Evolutionary conservation across 2,329 filamentous ascomycete genomes (phyloP).

Genomic region (Colletotrichum sp.): DNA sequence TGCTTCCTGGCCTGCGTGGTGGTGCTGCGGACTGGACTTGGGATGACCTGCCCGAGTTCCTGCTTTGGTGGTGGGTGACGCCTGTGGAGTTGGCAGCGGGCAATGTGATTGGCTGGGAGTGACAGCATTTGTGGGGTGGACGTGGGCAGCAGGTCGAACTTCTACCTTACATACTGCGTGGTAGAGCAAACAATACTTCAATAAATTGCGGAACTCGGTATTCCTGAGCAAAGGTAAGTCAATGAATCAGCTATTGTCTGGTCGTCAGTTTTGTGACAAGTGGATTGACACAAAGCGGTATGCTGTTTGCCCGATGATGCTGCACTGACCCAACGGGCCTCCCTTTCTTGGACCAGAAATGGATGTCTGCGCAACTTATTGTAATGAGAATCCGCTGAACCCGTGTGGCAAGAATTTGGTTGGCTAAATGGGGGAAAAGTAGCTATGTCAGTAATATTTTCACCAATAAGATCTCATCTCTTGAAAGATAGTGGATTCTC

Average conservation of each 20-base stretch:
- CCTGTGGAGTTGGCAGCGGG: neutral
- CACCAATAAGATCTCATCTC: neutral
- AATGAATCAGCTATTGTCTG: neutral
- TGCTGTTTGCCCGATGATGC: neutral
- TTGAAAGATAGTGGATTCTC: neutral
- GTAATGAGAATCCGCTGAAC: neutral
- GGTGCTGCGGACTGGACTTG: neutral
- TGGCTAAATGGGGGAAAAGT: neutral
- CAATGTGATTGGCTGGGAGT: neutral
- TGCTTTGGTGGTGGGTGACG: neutral
- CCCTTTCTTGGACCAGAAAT: too few relatives aligned
- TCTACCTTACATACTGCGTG: neutral
- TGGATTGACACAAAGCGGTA: neutral
- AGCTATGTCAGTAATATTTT: neutral
- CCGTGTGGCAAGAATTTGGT: neutral
- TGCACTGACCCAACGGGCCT: neutral
- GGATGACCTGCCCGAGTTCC: neutral
- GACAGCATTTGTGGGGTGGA: neutral
- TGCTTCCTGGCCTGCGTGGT: neutral
- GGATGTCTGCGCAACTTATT: too few relatives aligned
- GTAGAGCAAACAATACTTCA: neutral
- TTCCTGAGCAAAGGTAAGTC: neutral
- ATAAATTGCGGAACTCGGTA: neutral
- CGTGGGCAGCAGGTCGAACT: neutral
- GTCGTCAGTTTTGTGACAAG: fast-evolving